Percentiles rank a stretch among this genome's conserved stretches.
Evolutionary conservation across 306 rosid species (phyloP).

Genomic region (Crataegus laevigata): DNA sequence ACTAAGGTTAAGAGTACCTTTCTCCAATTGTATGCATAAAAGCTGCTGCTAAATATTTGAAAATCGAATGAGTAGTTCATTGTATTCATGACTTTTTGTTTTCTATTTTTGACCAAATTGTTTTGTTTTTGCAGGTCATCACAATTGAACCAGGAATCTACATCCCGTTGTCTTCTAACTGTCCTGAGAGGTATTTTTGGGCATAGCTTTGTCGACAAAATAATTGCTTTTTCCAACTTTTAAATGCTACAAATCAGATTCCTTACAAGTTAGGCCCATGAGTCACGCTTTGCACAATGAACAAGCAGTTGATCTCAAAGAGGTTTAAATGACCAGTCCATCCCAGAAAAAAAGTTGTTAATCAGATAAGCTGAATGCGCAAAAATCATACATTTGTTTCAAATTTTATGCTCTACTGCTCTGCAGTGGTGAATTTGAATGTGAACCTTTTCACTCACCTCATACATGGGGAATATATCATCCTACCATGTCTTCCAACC

Average conservation of each 20-base stretch:
- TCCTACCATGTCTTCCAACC: not conserved
- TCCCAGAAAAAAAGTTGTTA: not conserved
- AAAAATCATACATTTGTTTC: not conserved
- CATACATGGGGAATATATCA: not conserved
- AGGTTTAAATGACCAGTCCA: not conserved
- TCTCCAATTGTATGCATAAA: not conserved
- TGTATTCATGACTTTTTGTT: not conserved
- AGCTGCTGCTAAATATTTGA: not conserved
- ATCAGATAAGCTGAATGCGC: not conserved
- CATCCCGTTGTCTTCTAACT: conserved; percentile 57
- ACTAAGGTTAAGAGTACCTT: not conserved
- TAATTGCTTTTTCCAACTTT: conserved; percentile 10
- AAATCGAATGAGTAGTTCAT: not conserved
- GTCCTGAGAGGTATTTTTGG: conserved; percentile 56
- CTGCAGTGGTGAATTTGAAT: not conserved
- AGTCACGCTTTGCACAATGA: not conserved
- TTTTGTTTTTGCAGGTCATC: conserved; percentile 52
- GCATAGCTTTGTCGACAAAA: not conserved
- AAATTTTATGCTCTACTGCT: not conserved
- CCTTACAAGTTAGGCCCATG: not conserved
- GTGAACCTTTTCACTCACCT: not conserved
- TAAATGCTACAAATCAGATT: conserved; percentile 4
- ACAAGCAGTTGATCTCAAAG: not conserved
- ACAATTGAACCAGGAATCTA: conserved; percentile 92
- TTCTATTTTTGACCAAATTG: not conserved